These are phyloP conservation scores for Kappamyces sp. DNA, from an alignment of 192 early-diverging fungal species.

Conservation along the genomic window DNA sequence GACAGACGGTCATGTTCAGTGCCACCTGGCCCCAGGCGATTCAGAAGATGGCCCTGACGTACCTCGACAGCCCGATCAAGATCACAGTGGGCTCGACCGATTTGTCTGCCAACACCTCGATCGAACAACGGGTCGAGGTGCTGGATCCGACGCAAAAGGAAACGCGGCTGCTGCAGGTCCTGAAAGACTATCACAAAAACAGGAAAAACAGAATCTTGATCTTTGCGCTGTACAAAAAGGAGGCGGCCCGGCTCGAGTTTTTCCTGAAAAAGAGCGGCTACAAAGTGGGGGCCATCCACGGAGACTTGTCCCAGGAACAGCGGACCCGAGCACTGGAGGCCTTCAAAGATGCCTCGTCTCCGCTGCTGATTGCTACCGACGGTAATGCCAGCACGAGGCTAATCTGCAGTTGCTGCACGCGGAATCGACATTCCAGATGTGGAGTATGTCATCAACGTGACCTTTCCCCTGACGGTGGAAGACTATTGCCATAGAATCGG, in stretches of 20 bases:
- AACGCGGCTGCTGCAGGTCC: constrained; percentile 62
- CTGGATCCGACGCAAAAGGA: constrained; percentile 74
- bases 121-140: constrained; percentile 89
- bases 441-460: constrained; percentile 93
- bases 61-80: constrained; percentile 69
- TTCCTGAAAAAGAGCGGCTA: constrained; percentile 69
- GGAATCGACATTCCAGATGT: constrained; percentile 71
- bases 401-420: constrained; percentile 16
- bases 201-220: constrained; percentile 86
- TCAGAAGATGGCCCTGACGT: constrained; percentile 77
- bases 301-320: constrained; percentile 82
- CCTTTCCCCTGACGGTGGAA: constrained; percentile 96
- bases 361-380: constrained; percentile 90
- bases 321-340: constrained; percentile 70
- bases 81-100: constrained; percentile 87
- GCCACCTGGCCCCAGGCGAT: constrained; percentile 94
- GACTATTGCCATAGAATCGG: constrained; percentile 87
- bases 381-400: constrained; percentile 31
- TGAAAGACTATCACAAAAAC: constrained; percentile 74
- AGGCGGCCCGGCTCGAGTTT: constrained; percentile 75
- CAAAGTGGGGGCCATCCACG: constrained; percentile 81
- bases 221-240: constrained; percentile 96
- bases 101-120: constrained; percentile 76
- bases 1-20: constrained; percentile 92
- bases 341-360: constrained; percentile 76